Evolutionary conservation across 495 filamentous ascomycete genomes (phyloP).

Genomic region (Penicillium angulare): DNA sequence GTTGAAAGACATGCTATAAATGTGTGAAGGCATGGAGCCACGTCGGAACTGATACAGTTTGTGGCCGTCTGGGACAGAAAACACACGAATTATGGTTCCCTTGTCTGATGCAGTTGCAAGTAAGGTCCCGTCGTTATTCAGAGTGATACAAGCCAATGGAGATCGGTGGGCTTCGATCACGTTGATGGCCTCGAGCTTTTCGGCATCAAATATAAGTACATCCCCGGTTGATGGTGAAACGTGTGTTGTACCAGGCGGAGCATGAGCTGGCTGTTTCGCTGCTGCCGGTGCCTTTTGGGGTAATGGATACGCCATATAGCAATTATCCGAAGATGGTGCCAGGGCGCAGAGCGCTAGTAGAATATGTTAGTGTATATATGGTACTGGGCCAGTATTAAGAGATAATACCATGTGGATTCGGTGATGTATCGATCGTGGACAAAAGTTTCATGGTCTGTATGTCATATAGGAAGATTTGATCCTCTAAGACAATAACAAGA

Average conservation of each 20-base stretch:
- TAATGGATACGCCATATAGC: constrained; percentile 89
- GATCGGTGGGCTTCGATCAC: constrained; percentile 90
- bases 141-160: constrained; percentile 82
- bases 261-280: constrained; percentile 72
- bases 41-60: constrained; percentile 95
- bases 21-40: constrained; percentile 88
- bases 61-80: constrained; percentile 81
- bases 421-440: constrained; percentile 86
- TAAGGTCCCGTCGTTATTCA: constrained; percentile 90
- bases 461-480: constrained; percentile 96
- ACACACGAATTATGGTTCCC: constrained; percentile 94
- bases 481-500: constrained; percentile 87
- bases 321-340: constrained; percentile 91
- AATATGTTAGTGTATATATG: constrained; percentile 16
- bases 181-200: constrained; percentile 85
- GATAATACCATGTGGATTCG: constrained; percentile 75
- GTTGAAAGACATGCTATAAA: constrained; percentile 99
- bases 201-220: constrained; percentile 85
- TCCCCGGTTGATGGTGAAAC: constrained; percentile 86
- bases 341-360: constrained; percentile 81
- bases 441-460: constrained; percentile 96
- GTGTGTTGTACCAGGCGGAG: constrained; percentile 70
- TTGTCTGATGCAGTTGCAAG: constrained; percentile 96
- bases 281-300: constrained; percentile 73
- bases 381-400: no score